Conservation (phyloP, 1,139 yeast genomes). For the Hyphopichia buzzinii region DNA sequence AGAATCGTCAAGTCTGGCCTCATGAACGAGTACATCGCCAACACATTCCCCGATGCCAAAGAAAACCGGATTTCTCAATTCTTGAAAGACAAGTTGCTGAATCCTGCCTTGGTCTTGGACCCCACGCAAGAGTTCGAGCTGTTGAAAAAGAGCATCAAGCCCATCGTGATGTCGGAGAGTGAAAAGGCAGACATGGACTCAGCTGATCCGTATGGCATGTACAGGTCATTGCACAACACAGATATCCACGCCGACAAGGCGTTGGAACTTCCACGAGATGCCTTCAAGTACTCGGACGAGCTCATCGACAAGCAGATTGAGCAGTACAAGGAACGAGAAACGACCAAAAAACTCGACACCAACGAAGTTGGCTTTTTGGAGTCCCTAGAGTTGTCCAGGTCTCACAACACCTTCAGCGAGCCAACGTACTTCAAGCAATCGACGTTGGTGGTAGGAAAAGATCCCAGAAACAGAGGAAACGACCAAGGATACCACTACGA, state of each 20-base stretch:
- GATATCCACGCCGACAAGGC: constrained; percentile 8
- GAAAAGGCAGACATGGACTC: constrained; percentile 5
- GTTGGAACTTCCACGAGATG: constrained; percentile 14
- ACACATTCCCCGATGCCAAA: constrained; percentile 5
- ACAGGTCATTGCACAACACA: constrained; percentile 13
- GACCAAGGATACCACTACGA: constrained; percentile 60
- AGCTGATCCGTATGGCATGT: constrained; percentile 15
- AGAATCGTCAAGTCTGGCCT: constrained; percentile 18
- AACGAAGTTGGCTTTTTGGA: constrained; percentile 17
- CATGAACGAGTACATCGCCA: constrained; percentile 15
- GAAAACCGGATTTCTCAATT: constrained; percentile 3
- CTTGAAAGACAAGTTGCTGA: constrained; percentile 3
- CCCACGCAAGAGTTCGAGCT: constrained; percentile 17
- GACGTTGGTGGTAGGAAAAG: constrained; percentile 12
- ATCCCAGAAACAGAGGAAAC: constrained; percentile 13
- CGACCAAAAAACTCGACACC: constrained; percentile 7
- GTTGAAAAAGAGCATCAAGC: constrained; percentile 10
- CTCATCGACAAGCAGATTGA: constrained; percentile 16
- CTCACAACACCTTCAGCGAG: constrained; percentile 16
- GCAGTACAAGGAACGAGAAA: constrained; percentile 12
- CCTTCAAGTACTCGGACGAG: constrained; percentile 19
- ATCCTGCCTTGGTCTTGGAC: constrained; percentile 11
- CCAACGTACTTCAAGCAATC: constrained; percentile 22
- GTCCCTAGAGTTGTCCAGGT: constrained; percentile 19
- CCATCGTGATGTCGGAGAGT: constrained; percentile 7